phyloP scores from a whole-genome alignment of 371 early-diverging fungal species.

The Syncephalis fuscata region DNA sequence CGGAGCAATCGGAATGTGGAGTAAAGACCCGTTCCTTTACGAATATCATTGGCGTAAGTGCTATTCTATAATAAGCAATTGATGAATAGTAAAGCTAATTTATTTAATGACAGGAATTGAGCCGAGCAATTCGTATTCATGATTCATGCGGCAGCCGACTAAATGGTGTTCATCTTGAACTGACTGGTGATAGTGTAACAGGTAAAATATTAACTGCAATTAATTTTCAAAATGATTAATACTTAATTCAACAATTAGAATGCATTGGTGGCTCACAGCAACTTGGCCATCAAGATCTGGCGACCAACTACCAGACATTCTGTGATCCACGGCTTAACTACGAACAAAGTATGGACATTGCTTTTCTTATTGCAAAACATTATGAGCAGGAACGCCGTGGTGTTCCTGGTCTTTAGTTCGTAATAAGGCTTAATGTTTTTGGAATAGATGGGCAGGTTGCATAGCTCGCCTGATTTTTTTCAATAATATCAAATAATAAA shows the following conservation, averaged over 20 bases:
- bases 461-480: no score
- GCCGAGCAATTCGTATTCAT: slow-evolving; percentile 70
- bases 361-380: slow-evolving; percentile 82
- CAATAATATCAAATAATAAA: no score
- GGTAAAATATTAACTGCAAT: slow-evolving; percentile 9
- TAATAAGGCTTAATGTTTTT: no score
- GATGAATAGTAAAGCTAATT: no score
- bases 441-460: no score
- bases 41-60: slow-evolving; percentile 33
- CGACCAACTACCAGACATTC: slow-evolving; percentile 82
- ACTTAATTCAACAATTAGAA: slow-evolving; percentile 25
- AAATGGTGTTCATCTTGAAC: slow-evolving; percentile 92
- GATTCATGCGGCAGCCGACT: slow-evolving; percentile 46
- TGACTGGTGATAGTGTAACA: slow-evolving; percentile 86
- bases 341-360: slow-evolving; percentile 89
- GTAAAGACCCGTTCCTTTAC: slow-evolving; percentile 83
- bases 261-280: slow-evolving; percentile 94
- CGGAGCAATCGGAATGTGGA: slow-evolving; percentile 58
- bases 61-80: slow-evolving; percentile 6
- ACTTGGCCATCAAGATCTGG: slow-evolving; percentile 55
- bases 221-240: background rate
- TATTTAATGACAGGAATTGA: slow-evolving; percentile 36
- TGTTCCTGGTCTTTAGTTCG: background rate
- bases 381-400: slow-evolving; percentile 40
- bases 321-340: slow-evolving; percentile 93